Percentiles rank a stretch among this genome's conserved stretches.
These are phyloP conservation scores for Termitomyces sp. DNA, from an alignment of 768 basidiomycete genomes.

Conservation along the genomic window DNA sequence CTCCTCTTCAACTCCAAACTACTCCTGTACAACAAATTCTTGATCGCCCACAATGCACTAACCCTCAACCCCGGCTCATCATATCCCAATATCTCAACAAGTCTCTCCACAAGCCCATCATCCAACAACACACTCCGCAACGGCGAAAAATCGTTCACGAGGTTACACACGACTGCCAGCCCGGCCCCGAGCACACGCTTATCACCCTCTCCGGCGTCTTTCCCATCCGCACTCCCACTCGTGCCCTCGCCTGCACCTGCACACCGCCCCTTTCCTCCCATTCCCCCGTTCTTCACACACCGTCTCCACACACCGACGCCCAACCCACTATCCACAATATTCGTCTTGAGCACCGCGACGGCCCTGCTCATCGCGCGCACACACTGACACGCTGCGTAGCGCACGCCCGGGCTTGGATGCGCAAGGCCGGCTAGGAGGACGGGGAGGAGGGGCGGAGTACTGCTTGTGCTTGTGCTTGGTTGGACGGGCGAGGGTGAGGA, in stretches of 20 bases:
- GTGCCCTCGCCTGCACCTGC: neutral
- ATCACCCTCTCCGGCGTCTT: constrained; percentile 43
- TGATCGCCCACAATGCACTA: constrained; percentile 84
- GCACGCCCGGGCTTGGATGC: constrained; percentile 68
- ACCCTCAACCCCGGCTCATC: constrained; percentile 21
- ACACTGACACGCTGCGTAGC: constrained; percentile 86
- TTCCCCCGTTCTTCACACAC: constrained; percentile 16
- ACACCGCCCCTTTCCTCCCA: too few relatives aligned
- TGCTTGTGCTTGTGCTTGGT: constrained; percentile 15
- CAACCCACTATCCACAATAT: constrained; percentile 78
- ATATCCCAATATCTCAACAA: constrained; percentile 24
- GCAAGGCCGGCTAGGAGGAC: constrained; percentile 50
- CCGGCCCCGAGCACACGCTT: constrained; percentile 69
- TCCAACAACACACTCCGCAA: constrained; percentile 55
- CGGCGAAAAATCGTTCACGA: constrained; percentile 88
- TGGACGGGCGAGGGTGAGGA: constrained; percentile 21
- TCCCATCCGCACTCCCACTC: neutral
- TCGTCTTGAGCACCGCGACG: constrained; percentile 79
- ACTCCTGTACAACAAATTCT: constrained; percentile 75
- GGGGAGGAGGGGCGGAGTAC: constrained; percentile 42
- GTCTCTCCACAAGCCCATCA: constrained; percentile 61
- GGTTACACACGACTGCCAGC: constrained; percentile 76
- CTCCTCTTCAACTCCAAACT: constrained; percentile 54
- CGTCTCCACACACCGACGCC: constrained; percentile 69
- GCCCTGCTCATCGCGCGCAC: constrained; percentile 77